These are phyloP conservation scores for Populus tremula DNA, from an alignment of 345 rosid species.

Conservation along the genomic window DNA sequence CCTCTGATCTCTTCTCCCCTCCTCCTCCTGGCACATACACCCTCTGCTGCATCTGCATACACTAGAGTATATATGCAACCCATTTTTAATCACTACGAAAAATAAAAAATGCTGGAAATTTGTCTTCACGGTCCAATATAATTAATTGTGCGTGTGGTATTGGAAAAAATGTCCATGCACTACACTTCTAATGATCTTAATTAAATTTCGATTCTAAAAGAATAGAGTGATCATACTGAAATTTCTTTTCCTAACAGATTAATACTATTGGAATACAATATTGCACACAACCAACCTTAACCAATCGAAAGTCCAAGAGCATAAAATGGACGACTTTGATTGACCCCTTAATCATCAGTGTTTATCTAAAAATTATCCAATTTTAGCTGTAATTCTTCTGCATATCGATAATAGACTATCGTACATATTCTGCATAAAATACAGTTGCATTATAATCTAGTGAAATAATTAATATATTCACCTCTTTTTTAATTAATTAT, in stretches of 20 bases:
- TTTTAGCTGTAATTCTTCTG: not conserved
- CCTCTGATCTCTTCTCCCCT: not conserved
- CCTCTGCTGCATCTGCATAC: slow-evolving; percentile 27
- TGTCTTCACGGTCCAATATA: not conserved
- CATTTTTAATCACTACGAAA: not conserved
- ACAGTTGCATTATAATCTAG: not conserved
- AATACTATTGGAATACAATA: not conserved
- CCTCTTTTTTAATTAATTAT: not conserved
- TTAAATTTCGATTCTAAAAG: not conserved
- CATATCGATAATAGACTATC: not conserved
- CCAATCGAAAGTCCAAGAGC: not conserved
- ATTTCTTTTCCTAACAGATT: not conserved
- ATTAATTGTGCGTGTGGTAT: not conserved
- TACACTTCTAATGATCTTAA: too few relatives aligned
- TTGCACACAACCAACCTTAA: not conserved
- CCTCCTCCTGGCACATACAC: slow-evolving; percentile 23
- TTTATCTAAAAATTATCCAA: not conserved
- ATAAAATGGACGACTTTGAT: not conserved
- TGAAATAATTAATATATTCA: not conserved
- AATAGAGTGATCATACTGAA: not conserved
- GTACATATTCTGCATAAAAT: not conserved
- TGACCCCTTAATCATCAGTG: not conserved
- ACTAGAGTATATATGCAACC: not conserved
- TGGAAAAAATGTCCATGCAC: too few relatives aligned
- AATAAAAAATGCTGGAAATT: not conserved